Evolutionary conservation across 2,329 filamentous ascomycete species (phyloP).

Genomic region (Colletotrichum karsti): DNA sequence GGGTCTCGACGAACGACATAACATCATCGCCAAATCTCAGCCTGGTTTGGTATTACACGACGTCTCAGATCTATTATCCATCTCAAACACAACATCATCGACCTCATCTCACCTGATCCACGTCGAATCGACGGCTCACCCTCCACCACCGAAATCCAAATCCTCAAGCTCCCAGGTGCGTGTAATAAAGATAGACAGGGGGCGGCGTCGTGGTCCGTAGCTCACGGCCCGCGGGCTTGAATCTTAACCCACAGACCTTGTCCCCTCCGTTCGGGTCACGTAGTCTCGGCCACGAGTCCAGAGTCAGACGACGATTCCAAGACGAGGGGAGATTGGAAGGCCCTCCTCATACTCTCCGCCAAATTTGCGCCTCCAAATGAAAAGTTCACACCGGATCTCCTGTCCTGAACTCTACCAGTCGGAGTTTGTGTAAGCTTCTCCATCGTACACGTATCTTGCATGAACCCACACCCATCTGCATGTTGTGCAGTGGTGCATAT

Average conservation of each 20-base stretch:
- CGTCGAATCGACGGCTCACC: neutral
- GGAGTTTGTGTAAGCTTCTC: neutral
- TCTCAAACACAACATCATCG: neutral
- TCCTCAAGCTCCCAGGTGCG: neutral
- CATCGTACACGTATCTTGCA: neutral
- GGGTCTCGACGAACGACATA: neutral
- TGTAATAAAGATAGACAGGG: conserved; percentile 2
- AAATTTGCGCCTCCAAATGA: neutral
- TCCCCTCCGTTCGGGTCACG: neutral
- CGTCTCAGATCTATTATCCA: neutral
- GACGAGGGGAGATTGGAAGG: neutral
- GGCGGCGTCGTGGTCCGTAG: neutral
- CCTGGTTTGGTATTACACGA: neutral
- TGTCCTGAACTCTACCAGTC: too few species aligned
- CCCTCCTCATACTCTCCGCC: neutral
- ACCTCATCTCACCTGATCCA: neutral
- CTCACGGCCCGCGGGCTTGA: neutral
- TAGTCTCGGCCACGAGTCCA: neutral
- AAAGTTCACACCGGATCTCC: neutral
- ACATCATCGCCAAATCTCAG: neutral
- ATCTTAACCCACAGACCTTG: neutral
- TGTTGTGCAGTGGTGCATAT: neutral
- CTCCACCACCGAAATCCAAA: neutral
- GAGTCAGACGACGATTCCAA: too few species aligned
- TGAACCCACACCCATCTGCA: neutral